Conservation (phyloP, 208 protist species). For the Acanthamoeba triangularis region DNA sequence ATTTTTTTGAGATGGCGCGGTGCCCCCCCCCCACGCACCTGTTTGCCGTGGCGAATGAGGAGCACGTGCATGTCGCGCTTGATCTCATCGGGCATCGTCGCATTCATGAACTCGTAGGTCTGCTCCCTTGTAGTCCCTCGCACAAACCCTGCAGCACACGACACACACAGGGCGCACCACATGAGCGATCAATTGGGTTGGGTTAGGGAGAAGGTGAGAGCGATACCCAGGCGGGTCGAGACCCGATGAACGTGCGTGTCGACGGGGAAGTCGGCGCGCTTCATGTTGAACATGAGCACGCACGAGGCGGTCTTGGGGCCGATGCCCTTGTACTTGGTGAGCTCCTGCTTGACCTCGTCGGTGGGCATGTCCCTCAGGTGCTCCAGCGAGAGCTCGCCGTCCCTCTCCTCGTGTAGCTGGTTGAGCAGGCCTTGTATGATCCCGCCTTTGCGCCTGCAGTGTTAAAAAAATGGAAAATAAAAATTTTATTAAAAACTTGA, state of each 20-base stretch:
- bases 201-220: neutral
- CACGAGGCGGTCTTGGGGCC: slow-evolving; percentile 38
- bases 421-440: slow-evolving; percentile 35
- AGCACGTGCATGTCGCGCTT: slow-evolving; percentile 62
- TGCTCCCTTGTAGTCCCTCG: neutral
- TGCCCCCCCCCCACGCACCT: neutral
- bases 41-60: slow-evolving; percentile 44
- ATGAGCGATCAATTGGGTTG: neutral
- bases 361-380: slow-evolving; percentile 20
- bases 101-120: slow-evolving; percentile 33
- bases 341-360: slow-evolving; percentile 29
- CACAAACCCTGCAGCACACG: neutral
- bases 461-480: neutral
- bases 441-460: neutral
- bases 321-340: slow-evolving; percentile 52
- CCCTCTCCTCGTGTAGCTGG: slow-evolving; percentile 9
- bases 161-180: neutral
- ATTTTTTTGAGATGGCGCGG: too few species aligned
- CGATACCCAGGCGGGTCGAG: neutral
- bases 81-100: slow-evolving; percentile 34
- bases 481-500: neutral
- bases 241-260: slow-evolving; percentile 14
- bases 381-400: slow-evolving; percentile 30
- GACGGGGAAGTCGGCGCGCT: slow-evolving; percentile 35
- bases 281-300: slow-evolving; percentile 52